Percentiles rank a stretch among this genome's conserved stretches.
Conservation (phyloP, 2,329 filamentous ascomycete genomes). For the Pseudogymnoascus sp. region DNA sequence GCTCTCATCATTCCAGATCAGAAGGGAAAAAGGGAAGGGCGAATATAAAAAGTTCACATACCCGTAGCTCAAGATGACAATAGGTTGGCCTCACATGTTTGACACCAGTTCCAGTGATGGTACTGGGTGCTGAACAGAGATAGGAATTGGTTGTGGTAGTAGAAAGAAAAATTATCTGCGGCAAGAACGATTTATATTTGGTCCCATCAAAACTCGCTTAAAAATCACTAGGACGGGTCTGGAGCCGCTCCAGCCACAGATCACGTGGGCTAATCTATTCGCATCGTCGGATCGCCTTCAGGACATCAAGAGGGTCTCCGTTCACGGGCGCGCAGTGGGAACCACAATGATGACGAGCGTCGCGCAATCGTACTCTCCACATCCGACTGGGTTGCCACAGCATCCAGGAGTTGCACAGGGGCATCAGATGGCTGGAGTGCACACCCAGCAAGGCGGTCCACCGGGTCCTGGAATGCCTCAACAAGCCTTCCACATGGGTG, state of each 20-base stretch:
- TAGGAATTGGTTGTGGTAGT: slow-evolving; percentile 8
- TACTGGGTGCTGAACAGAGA: background rate
- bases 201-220: slow-evolving; percentile 9
- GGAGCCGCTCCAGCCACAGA: background rate
- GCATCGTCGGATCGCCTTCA: slow-evolving; percentile 6
- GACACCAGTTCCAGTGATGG: background rate
- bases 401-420: slow-evolving; percentile 60
- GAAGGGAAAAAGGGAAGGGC: slow-evolving; percentile 7
- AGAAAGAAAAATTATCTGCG: slow-evolving; percentile 8
- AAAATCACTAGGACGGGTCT: slow-evolving; percentile 2
- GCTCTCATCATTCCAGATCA: slow-evolving; percentile 62
- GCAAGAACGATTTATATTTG: slow-evolving; percentile 1
- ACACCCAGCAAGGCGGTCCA: slow-evolving; percentile 63
- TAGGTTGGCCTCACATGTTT: background rate
- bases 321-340: slow-evolving; percentile 8
- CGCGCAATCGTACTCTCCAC: slow-evolving; percentile 59
- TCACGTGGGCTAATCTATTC: slow-evolving; percentile 7
- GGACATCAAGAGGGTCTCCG: slow-evolving; percentile 6
- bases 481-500: slow-evolving; percentile 63
- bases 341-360: slow-evolving; percentile 64
- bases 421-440: slow-evolving; percentile 50
- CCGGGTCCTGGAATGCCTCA: slow-evolving; percentile 54
- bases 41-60: slow-evolving; percentile 5
- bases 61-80: background rate
- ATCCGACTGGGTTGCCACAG: slow-evolving; percentile 62